Conservation (phyloP, 441 rosid genomes). For the Gossypium davidsonii region DNA sequence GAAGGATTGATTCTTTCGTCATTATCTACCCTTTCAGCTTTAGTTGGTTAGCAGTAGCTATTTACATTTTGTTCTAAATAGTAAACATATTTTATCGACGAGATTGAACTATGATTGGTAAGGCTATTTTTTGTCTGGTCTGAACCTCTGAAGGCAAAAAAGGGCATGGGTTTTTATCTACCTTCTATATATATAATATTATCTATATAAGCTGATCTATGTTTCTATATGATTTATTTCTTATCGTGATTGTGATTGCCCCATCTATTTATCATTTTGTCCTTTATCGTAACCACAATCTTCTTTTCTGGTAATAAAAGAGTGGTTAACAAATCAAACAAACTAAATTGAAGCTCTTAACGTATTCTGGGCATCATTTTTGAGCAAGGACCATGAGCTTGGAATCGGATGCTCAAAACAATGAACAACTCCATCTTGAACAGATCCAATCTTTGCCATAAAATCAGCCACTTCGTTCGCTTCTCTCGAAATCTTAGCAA, state of each 20-base stretch:
- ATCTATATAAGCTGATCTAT: background rate
- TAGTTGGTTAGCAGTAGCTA: background rate
- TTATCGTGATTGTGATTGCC: slow-evolving; percentile 8
- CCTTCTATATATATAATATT: background rate
- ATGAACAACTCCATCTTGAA: too few species aligned
- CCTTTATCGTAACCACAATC: background rate
- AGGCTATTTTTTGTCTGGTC: slow-evolving; percentile 12
- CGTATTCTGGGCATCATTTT: too few species aligned
- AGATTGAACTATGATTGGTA: slow-evolving; percentile 3
- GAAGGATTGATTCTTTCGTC: background rate
- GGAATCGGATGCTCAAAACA: too few species aligned
- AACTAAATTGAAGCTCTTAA: too few species aligned
- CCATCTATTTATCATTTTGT: background rate
- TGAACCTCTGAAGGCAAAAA: background rate
- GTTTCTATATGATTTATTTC: background rate
- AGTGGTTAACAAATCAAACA: too few species aligned
- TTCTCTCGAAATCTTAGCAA: too few species aligned
- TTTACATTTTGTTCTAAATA: background rate
- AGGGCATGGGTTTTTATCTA: background rate
- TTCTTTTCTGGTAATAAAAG: background rate
- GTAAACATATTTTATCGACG: background rate
- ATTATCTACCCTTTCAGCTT: background rate
- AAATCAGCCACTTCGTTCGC: too few species aligned
- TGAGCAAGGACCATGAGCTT: too few species aligned
- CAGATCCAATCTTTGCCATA: too few species aligned